Percentiles rank a stretch among this genome's conserved stretches.
These are phyloP conservation scores for Boletus huronensis DNA, from an alignment of 768 basidiomycete species.

Conservation along the genomic window DNA sequence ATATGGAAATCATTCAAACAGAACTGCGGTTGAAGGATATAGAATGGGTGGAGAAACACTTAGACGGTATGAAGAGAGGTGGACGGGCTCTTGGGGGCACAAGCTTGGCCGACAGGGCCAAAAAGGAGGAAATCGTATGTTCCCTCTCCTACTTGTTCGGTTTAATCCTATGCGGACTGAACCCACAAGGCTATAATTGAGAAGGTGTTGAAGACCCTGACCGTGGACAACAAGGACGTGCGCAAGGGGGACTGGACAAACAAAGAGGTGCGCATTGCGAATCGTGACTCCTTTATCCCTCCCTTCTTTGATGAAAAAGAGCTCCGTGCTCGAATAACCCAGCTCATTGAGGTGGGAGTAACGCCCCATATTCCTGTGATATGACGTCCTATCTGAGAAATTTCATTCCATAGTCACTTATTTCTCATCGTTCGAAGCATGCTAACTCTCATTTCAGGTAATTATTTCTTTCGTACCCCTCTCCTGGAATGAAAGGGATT, in stretches of 20 bases:
- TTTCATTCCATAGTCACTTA: conserved; percentile 5
- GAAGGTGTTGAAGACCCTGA: conserved; percentile 76
- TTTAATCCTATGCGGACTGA: conserved; percentile 14
- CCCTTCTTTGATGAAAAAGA: conserved; percentile 66
- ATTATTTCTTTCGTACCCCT: conserved; percentile 6
- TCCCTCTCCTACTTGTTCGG: not conserved
- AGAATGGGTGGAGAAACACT: conserved; percentile 94
- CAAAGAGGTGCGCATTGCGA: conserved; percentile 75
- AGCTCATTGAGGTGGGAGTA: conserved; percentile 96
- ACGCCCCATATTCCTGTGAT: conserved; percentile 78
- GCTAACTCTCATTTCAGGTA: conserved; percentile 21
- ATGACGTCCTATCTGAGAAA: conserved; percentile 47
- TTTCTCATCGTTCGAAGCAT: not conserved
- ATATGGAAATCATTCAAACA: conserved; percentile 96
- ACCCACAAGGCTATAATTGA: conserved; percentile 69
- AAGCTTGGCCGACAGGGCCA: conserved; percentile 89
- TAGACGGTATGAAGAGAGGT: conserved; percentile 74
- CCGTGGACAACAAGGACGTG: conserved; percentile 81
- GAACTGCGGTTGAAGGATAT: conserved; percentile 96
- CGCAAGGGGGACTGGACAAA: conserved; percentile 93
- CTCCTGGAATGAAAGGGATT: conserved; percentile 59
- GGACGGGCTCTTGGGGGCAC: conserved; percentile 68
- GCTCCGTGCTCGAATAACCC: conserved; percentile 81
- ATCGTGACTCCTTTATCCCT: conserved; percentile 1
- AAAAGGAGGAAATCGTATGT: conserved; percentile 91